A percentile compares a stretch with the other conserved stretches of the same genome.
phyloP scores from a whole-genome alignment of 2,329 filamentous ascomycete genomes.

The Trichoderma sp. region DNA sequence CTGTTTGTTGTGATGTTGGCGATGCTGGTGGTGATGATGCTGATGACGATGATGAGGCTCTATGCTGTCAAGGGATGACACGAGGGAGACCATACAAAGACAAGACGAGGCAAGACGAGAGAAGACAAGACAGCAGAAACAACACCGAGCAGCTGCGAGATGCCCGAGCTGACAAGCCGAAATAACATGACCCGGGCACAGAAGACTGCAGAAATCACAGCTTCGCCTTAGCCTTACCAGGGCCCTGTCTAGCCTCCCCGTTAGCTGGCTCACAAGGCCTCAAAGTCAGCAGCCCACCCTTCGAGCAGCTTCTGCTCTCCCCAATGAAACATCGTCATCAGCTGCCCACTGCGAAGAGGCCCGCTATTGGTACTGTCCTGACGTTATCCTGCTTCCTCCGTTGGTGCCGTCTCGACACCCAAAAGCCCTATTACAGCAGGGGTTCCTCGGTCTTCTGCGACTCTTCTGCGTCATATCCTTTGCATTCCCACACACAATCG shows the following conservation, averaged over 20 bases:
- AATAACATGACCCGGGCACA: neutral
- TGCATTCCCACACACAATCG: constrained; percentile 4
- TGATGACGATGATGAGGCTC: neutral
- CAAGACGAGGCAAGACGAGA: neutral
- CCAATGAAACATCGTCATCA: constrained; percentile 20
- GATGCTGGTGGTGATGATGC: neutral
- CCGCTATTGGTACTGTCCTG: constrained; percentile 22
- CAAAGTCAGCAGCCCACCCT: constrained; percentile 15
- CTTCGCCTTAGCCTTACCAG: neutral
- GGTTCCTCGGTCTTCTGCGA: neutral
- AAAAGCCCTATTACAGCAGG: constrained; percentile 1
- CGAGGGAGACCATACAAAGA: neutral
- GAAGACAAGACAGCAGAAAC: neutral
- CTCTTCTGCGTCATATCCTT: constrained; percentile 19
- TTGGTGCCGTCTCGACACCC: constrained; percentile 3
- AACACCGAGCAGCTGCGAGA: neutral
- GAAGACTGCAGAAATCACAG: neutral
- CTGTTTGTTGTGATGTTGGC: neutral
- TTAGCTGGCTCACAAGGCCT: constrained; percentile 12
- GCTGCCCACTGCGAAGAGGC: constrained; percentile 16
- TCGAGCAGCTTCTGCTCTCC: neutral
- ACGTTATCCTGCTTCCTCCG: constrained; percentile 19
- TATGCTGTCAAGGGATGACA: neutral
- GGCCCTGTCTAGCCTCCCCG: constrained; percentile 13
- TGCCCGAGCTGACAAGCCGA: neutral